phyloP scores from a whole-genome alignment of 805 yeast species.

The Priceomyces carsonii region DNA sequence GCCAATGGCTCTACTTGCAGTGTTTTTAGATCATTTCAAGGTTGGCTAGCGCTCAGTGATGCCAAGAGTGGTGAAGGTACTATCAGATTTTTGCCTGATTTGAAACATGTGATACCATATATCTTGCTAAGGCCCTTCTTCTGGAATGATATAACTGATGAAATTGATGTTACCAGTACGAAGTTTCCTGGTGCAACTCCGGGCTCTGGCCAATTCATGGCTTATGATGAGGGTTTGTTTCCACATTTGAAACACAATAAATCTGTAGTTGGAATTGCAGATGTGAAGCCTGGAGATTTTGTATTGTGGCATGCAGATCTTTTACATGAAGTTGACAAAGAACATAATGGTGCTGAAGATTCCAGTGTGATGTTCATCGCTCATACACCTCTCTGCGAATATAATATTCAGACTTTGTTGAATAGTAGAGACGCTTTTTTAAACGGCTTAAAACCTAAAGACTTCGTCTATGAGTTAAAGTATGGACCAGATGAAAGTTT shows the following conservation, averaged over 20 bases:
- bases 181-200: constrained; percentile 40
- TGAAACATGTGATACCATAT: constrained; percentile 38
- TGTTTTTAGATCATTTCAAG: constrained; percentile 43
- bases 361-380: constrained; percentile 44
- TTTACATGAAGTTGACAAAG: constrained; percentile 41
- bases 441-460: too few relatives aligned
- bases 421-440: constrained; percentile 15
- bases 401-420: constrained; percentile 14
- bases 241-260: constrained; percentile 33
- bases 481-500: too few relatives aligned
- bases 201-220: constrained; percentile 35
- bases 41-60: constrained; percentile 43
- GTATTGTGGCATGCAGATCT: constrained; percentile 47
- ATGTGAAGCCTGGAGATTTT: constrained; percentile 41
- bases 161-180: constrained; percentile 28
- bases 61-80: constrained; percentile 41
- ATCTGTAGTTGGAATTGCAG: constrained; percentile 35
- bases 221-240: constrained; percentile 19
- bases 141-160: constrained; percentile 22
- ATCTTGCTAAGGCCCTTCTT: constrained; percentile 42
- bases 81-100: constrained; percentile 35
- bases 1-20: constrained; percentile 23
- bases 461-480: too few relatives aligned
- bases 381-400: constrained; percentile 29
- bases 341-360: constrained; percentile 32